Conservation (phyloP, 345 rosid genomes). For the Cardiospermum halicacabum region DNA sequence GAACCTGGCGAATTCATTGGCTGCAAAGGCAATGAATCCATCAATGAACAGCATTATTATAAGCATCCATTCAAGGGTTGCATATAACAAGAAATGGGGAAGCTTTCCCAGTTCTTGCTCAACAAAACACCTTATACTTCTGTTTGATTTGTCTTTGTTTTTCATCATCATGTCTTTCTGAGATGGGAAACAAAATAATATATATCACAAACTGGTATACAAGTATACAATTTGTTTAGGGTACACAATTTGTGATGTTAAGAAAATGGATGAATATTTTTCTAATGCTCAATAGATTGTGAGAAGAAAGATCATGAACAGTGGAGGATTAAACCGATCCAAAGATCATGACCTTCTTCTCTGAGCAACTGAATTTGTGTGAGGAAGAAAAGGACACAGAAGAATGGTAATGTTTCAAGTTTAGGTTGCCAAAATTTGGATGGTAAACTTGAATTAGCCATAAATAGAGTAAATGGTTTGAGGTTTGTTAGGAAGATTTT, state of each 20-base stretch:
- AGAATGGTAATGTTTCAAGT: constrained; percentile 12
- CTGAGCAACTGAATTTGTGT: constrained; percentile 4
- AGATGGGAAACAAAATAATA: not conserved
- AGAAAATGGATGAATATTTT: too few species aligned
- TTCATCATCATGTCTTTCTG: constrained; percentile 29
- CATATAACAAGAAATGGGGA: constrained; percentile 59
- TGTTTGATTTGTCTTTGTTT: constrained; percentile 50
- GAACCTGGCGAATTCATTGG: constrained; percentile 67
- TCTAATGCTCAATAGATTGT: constrained; percentile 11
- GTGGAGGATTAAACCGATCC: constrained; percentile 27
- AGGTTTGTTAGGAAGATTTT: constrained; percentile 15
- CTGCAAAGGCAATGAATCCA: constrained; percentile 55
- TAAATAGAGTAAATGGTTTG: constrained; percentile 21
- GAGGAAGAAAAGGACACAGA: constrained; percentile 17
- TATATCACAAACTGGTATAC: too few species aligned
- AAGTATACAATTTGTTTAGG: too few species aligned
- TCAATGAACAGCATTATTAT: constrained; percentile 62
- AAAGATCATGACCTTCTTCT: constrained; percentile 41
- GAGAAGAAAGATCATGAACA: constrained; percentile 49
- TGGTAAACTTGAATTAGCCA: constrained; percentile 27
- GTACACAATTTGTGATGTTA: too few species aligned
- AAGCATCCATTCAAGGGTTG: constrained; percentile 71
- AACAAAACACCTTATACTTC: constrained; percentile 42
- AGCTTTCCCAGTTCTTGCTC: constrained; percentile 70
- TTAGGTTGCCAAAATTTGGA: constrained; percentile 26